Conservation (phyloP, 2,329 filamentous ascomycete genomes). For the Phyllosticta capitalensis region DNA sequence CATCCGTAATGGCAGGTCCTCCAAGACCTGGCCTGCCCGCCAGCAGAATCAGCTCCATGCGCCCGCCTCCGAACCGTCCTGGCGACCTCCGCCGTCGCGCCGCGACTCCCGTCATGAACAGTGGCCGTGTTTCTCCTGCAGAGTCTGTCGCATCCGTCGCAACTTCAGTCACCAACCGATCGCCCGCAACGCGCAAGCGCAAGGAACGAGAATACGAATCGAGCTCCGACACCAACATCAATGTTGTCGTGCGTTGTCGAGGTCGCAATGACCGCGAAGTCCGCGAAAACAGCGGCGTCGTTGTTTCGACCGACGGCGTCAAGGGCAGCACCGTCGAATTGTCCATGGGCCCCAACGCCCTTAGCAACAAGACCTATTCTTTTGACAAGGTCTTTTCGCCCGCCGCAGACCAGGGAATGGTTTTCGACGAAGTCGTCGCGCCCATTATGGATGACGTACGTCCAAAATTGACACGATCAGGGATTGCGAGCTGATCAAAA, state of each 20-base stretch:
- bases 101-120: conserved; percentile 30
- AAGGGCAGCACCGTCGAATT: conserved; percentile 77
- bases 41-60: conserved; percentile 43
- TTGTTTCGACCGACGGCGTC: conserved; percentile 78
- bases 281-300: conserved; percentile 87
- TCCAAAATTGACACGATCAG: not conserved
- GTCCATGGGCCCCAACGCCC: conserved; percentile 82
- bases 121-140: conserved; percentile 57
- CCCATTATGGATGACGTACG: conserved; percentile 84
- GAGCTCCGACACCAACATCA: conserved; percentile 82
- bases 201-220: conserved; percentile 77
- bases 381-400: conserved; percentile 97
- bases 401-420: conserved; percentile 83
- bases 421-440: conserved; percentile 91
- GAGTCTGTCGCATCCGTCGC: conserved; percentile 54
- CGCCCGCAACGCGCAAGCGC: conserved; percentile 54
- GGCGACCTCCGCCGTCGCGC: conserved; percentile 43
- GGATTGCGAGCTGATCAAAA: not conserved
- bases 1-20: conserved; percentile 43
- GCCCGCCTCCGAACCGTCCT: conserved; percentile 46
- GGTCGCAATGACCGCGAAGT: conserved; percentile 90
- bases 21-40: conserved; percentile 42
- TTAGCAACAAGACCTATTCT: conserved; percentile 92
- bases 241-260: conserved; percentile 89
- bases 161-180: conserved; percentile 32